Conservation (phyloP, 2,329 filamentous ascomycete species). For the Zasmidium angulare region DNA sequence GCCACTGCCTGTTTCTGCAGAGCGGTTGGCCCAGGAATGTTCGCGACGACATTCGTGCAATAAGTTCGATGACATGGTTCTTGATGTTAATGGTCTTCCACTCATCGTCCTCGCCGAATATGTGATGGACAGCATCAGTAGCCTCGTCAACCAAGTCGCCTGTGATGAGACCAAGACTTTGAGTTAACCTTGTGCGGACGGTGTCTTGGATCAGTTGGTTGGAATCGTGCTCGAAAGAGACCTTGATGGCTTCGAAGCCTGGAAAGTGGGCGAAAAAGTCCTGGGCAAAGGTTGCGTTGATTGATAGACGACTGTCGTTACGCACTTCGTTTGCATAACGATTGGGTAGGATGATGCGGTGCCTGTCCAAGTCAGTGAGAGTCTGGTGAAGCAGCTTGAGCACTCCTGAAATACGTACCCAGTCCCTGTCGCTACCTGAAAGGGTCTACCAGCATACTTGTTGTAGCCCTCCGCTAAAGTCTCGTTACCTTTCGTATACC, state of each 20-base stretch:
- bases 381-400: no score
- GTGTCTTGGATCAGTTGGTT: constrained; percentile 12
- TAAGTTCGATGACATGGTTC: constrained; percentile 30
- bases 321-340: constrained; percentile 16
- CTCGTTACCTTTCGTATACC: constrained; percentile 1
- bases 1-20: constrained; percentile 40
- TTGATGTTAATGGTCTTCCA: constrained; percentile 13
- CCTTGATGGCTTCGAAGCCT: constrained; percentile 23
- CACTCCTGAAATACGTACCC: not conserved
- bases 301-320: constrained; percentile 21
- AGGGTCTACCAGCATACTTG: constrained; percentile 2
- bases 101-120: constrained; percentile 5
- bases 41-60: constrained; percentile 40
- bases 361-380: no score
- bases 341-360: constrained; percentile 15
- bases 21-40: constrained; percentile 33
- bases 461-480: constrained; percentile 2
- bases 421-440: constrained; percentile 19
- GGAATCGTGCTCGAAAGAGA: constrained; percentile 3
- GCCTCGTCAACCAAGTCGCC: constrained; percentile 17
- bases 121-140: constrained; percentile 4
- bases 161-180: constrained; percentile 15
- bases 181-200: constrained; percentile 18
- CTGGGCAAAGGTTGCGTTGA: constrained; percentile 5
- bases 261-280: constrained; percentile 18